Evolutionary conservation across 2,329 filamentous ascomycete species (phyloP), one percentile per base, ranked within the genome.

Genomic region (Bretziella fagacearum): DNA sequence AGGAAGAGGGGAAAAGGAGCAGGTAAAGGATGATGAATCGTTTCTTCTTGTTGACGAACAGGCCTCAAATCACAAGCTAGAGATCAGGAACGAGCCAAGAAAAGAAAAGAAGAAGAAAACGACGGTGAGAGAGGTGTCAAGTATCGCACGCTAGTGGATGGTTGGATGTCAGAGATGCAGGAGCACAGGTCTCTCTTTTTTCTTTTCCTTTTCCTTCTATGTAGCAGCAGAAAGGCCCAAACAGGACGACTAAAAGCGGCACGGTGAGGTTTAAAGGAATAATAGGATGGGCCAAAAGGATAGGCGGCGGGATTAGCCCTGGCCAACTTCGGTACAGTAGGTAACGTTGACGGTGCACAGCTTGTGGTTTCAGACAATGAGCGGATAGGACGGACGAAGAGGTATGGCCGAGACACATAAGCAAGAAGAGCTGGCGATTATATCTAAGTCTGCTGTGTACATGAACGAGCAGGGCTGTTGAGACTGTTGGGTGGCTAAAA

Each of bases 81-180:
- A 20, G 23, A 22, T 39, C 18, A 7, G 8, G 13, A 39, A 39
- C 18, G 35, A 22, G 35, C 18, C 18, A 22, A 8, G 13, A 18
- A 17, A 18, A 20, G 3, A 13, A 26, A 30, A 43, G 23, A 30
- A 3, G 30, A 33, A 33, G 17, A 33, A 17, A 33, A 13, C 30
- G 30, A 4, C 26, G 26, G 18, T 22, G 20, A 20, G 25, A 30
- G 39, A 29, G 13, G 30, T 22, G 26, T 43, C 26, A 43, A 43
- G 17, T 33, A 18, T 18, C 26, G 23, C 41, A 43, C 47, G 47
- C 43, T 43, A 44, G 41, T 35, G 27, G 25, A 46, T 46, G 32
- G 22, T 46, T 46, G 44, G 35, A 35, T 22, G 35, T 17, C 22
- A 44, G 17, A 30, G 26, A 43, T 27, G 40, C 40, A 43, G 17